A percentile compares a stretch with the other conserved stretches of the same genome.
Conservation (phyloP, 1,139 yeast species). For the Yamadazyma diddensiae region DNA sequence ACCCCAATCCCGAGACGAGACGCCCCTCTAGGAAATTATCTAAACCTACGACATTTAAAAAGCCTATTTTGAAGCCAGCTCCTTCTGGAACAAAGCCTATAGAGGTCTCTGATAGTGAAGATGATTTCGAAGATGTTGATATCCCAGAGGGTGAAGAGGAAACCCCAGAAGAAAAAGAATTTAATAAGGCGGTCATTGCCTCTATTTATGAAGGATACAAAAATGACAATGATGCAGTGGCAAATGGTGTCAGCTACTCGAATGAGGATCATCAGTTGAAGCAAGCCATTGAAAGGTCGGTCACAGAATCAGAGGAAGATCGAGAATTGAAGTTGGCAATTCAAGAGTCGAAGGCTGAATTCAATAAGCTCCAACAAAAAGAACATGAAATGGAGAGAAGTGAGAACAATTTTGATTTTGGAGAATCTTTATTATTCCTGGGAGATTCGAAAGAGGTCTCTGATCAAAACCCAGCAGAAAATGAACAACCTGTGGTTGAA, state of each 20-base stretch:
- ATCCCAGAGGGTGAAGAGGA: slow-evolving; percentile 23
- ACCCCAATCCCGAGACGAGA: too few species aligned
- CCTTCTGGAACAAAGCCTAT: too few species aligned
- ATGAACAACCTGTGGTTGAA: not conserved
- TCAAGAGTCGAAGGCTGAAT: slow-evolving; percentile 42
- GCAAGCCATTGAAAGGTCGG: not conserved
- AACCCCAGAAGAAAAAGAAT: slow-evolving; percentile 28
- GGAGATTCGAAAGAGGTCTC: not conserved
- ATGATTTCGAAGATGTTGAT: slow-evolving; percentile 65
- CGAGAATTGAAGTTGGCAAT: slow-evolving; percentile 45
- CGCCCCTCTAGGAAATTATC: too few species aligned
- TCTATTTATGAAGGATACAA: slow-evolving; percentile 34
- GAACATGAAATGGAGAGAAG: slow-evolving; percentile 7
- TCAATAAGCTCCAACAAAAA: slow-evolving; percentile 6
- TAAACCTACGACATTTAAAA: too few species aligned
- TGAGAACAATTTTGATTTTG: slow-evolving; percentile 5
- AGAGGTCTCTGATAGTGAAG: slow-evolving; percentile 44
- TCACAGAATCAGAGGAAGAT: slow-evolving; percentile 16
- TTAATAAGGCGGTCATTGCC: slow-evolving; percentile 32
- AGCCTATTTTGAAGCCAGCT: too few species aligned
- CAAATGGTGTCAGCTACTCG: too few species aligned
- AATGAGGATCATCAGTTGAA: too few species aligned
- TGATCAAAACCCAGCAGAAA: not conserved
- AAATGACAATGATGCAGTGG: slow-evolving; percentile 5
- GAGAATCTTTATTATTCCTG: slow-evolving; percentile 3